Evolutionary conservation across 1,139 yeast species (phyloP), one percentile per base, ranked within the genome.

Genomic region (Saccharomyces hybrid): DNA sequence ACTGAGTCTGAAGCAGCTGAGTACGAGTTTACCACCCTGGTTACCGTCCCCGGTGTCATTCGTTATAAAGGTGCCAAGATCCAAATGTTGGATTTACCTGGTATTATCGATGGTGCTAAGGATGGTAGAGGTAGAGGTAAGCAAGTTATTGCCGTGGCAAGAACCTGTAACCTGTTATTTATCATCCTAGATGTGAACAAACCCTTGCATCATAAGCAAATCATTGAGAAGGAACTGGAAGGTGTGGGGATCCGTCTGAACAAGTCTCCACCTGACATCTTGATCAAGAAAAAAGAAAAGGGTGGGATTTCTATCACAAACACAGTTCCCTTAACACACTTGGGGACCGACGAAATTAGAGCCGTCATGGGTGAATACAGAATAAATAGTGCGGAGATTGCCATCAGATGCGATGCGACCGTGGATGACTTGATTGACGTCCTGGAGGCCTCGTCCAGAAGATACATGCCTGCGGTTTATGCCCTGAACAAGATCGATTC

Each of bases 61-160:
- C 86, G 88, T 71, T 91, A 89, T 70, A 89, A 90, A 65, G 99
- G 99, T 67, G 98, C 99, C 51, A 91, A 89, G 75, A 85, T 93
- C 61, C 99, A 93, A 74, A 89, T 95, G 95, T 77, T 93, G 68
- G 99, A 93, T 81, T 79, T 93, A 64, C 99, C 99, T 3, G 99
- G 99, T 71, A 93, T 93, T 66, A 93, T 93, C 64, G 98, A 95
- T 73, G 99, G 99, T 72, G 99, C 99, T 55, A 91, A 91, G 65
- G 98, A 93, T 67, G 99, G 99, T 74, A 88, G 91, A 72, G 99
- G 99, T 76, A 84, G 99, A 77, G 99, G 99, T 80, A 88, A 85
- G 65, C 99, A 93, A 74, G 99, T 93, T 57, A 93, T 93, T 74
- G 99, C 99, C 0, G 98, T 91, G 55, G 98, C 99, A 5, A 82